Conservation (phyloP, 352 stramenopile species). For the Globisporangium viniferum region DNA sequence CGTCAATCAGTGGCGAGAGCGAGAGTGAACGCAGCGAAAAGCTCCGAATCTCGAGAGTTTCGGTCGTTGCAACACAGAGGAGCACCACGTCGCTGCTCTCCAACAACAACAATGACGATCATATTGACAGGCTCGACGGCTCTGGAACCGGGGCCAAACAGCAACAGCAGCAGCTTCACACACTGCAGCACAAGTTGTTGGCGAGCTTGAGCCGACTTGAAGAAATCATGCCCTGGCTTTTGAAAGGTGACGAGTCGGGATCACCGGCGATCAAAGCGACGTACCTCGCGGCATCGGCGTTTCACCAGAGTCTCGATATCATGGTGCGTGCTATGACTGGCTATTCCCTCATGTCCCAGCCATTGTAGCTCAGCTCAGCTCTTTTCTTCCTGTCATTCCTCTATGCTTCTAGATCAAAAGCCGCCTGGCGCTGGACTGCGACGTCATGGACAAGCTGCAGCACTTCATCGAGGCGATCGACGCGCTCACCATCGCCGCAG, state of each 20-base stretch:
- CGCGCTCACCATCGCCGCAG: conserved; percentile 18
- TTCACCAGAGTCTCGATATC: conserved; percentile 31
- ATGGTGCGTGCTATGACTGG: conserved; percentile 22
- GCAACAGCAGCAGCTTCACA: conserved; percentile 1
- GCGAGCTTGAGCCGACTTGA: conserved; percentile 19
- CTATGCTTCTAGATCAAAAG: conserved; percentile 22
- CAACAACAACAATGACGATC: neutral
- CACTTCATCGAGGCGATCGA: conserved; percentile 37
- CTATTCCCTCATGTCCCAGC: neutral
- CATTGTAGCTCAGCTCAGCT: neutral
- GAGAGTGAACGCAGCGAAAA: neutral
- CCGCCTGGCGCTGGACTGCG: conserved; percentile 24
- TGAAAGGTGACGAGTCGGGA: neutral
- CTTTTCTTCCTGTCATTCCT: neutral
- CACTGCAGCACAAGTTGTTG: conserved; percentile 6
- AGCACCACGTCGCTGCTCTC: neutral
- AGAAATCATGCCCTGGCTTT: conserved; percentile 21
- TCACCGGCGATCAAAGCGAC: conserved; percentile 32
- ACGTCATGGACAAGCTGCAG: conserved; percentile 24
- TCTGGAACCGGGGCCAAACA: neutral
- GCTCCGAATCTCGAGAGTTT: neutral
- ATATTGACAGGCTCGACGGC: neutral
- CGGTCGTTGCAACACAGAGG: neutral
- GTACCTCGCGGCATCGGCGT: conserved; percentile 35
- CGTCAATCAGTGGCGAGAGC: neutral